These are phyloP conservation scores for Yamagishiella unicocca DNA, from an alignment of 139 green algal genomes.

Conservation along the genomic window DNA sequence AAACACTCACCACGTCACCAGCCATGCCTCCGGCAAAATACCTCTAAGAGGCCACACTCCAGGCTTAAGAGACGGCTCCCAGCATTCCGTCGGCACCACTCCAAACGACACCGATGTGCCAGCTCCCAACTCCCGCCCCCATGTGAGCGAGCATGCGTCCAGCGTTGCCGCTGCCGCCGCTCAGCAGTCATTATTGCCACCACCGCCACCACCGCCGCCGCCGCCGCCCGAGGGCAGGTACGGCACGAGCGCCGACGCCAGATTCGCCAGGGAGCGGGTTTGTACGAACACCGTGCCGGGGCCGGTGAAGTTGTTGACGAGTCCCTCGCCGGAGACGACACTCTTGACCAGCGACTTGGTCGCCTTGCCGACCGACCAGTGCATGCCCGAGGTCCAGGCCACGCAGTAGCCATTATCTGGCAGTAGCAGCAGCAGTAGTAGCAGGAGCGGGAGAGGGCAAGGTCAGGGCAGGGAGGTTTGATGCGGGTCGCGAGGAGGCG, in stretches of 20 bases:
- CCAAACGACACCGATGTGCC: too few relatives aligned
- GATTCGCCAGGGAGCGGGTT: slow-evolving; percentile 45
- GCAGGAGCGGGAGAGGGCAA: too few relatives aligned
- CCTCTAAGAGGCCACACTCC: too few relatives aligned
- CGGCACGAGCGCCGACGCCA: slow-evolving; percentile 45
- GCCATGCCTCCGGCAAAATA: too few relatives aligned
- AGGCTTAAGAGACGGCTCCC: too few relatives aligned
- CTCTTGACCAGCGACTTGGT: slow-evolving; percentile 22
- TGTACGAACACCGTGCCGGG: slow-evolving; percentile 61
- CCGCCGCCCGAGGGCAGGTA: slow-evolving; percentile 37
- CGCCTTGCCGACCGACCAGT: slow-evolving; percentile 52
- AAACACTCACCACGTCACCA: too few relatives aligned
- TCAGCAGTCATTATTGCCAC: neutral
- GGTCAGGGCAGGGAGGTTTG: too few relatives aligned
- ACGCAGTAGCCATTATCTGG: slow-evolving; percentile 64
- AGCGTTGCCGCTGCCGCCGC: neutral
- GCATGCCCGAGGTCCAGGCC: slow-evolving; percentile 51
- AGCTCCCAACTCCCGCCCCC: too few relatives aligned
- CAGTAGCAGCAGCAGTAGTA: too few relatives aligned
- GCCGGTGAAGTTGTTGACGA: slow-evolving; percentile 46
- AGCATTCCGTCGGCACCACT: too few relatives aligned
- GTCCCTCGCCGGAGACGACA: slow-evolving; percentile 55
- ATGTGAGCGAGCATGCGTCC: too few relatives aligned
- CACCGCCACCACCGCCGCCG: neutral
- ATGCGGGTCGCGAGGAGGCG: too few relatives aligned